Evolutionary conservation across 306 rosid species (phyloP).

Genomic region (Cercis canadensis): DNA sequence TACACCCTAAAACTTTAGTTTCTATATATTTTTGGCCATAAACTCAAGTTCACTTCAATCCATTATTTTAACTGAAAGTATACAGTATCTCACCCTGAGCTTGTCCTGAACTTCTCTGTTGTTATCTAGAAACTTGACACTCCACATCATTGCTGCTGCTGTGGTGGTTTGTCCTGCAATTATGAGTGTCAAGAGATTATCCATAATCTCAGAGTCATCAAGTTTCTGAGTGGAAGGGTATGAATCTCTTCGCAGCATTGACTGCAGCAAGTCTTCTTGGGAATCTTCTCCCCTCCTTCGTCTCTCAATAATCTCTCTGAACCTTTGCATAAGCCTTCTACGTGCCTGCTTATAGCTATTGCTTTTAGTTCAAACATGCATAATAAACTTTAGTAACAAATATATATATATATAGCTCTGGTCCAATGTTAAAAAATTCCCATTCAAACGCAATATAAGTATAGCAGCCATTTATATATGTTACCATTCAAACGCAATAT

Average conservation of each 20-base stretch:
- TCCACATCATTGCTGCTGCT: conserved; percentile 85
- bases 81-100: conserved; percentile 61
- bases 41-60: too few relatives aligned
- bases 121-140: conserved; percentile 71
- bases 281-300: conserved; percentile 60
- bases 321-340: conserved; percentile 56
- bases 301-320: conserved; percentile 53
- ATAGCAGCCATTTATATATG: too few relatives aligned
- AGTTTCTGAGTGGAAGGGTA: conserved; percentile 57
- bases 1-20: too few relatives aligned
- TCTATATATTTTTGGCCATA: too few relatives aligned
- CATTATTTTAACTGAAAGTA: not conserved
- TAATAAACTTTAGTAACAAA: too few relatives aligned
- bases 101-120: conserved; percentile 58
- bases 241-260: conserved; percentile 62
- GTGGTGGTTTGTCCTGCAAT: conserved; percentile 76
- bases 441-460: too few relatives aligned
- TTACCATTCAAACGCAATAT: too few relatives aligned
- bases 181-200: conserved; percentile 70
- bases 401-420: too few relatives aligned
- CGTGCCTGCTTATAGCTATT: conserved; percentile 58
- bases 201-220: conserved; percentile 68
- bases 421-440: too few relatives aligned
- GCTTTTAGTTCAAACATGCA: conserved; percentile 30
- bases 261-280: conserved; percentile 60